Evolutionary conservation across 2,329 filamentous ascomycete genomes (phyloP), one percentile per base, ranked within the genome.

Genomic region (Endoconidiophora laricicola): DNA sequence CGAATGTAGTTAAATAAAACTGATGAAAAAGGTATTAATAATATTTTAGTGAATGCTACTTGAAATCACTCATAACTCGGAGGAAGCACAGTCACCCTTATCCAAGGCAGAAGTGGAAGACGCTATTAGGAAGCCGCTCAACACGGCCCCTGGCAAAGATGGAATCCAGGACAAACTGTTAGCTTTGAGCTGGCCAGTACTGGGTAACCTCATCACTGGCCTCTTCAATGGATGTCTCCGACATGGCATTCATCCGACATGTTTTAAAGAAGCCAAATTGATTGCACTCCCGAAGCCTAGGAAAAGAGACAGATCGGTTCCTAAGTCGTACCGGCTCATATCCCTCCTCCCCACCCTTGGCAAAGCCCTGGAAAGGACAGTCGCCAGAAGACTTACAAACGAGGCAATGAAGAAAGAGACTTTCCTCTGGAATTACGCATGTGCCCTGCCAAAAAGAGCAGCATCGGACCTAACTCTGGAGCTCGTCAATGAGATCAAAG

Each of bases 341-440:
- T 57, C 57, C 41, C 55, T 61, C 10, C 56, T 60, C 4, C 58
- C 54, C 3, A 58, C 44, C 36, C 54, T 61, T 2, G 54, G 57
- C 14, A 61, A 61, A 48, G 55, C 59, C 1, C 54, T 33, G 2
- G 26, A 12, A 10, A 33, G 26, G 7, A 33, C 12, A 1, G 26
- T 33, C 7, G 26, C 26, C 9, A 33, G 4, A 7, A 33, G 26
- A 12, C 26, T 10, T 2, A 10, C 9, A 4, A 16, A 20, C 18
- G 18, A 12, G 22, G 7, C 26, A 10, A 10, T 33, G 26, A 33
- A 3, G 4, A 33, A 3, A 33, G 2, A 5, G 12, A 2, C 12
- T 10, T 33, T 33, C 12, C 7, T 33, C 12, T 7, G n/a, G 2
- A 44, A 44, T 9, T 44, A 44, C 42, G 9, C 42, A 22, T 44